A percentile compares a stretch with the other conserved stretches of the same genome.
Evolutionary conservation across 169 alveolate species (phyloP).

Genomic region (Nephromyces sp.): DNA sequence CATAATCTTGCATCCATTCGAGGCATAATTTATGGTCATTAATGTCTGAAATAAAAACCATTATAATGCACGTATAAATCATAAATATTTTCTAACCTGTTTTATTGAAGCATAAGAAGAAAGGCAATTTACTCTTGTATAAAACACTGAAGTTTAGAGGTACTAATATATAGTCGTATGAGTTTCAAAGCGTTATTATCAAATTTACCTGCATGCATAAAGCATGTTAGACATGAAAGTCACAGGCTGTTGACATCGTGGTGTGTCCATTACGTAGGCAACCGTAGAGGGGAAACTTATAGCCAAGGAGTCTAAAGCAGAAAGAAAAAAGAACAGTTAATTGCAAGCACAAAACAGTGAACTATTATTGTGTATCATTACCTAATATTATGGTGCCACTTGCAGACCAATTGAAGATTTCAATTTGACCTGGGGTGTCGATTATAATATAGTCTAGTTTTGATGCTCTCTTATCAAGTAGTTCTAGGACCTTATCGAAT

Average conservation of each 20-base stretch:
- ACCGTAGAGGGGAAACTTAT: slow-evolving; percentile 82
- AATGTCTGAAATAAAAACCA: too few species aligned
- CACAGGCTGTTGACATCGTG: slow-evolving; percentile 86
- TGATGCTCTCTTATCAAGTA: slow-evolving; percentile 66
- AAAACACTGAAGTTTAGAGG: slow-evolving; percentile 61
- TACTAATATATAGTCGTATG: background rate
- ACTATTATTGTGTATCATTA: background rate
- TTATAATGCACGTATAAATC: too few species aligned
- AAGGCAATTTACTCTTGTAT: slow-evolving; percentile 88
- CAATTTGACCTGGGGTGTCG: slow-evolving; percentile 98
- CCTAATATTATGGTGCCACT: slow-evolving; percentile 85
- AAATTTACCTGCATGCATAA: slow-evolving; percentile 71
- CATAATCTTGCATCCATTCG: slow-evolving; percentile 28
- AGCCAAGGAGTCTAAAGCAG: slow-evolving; percentile 82
- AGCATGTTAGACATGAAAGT: slow-evolving; percentile 97
- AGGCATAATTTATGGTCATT: slow-evolving; percentile 4
- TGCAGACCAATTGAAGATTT: slow-evolving; percentile 97
- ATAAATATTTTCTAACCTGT: slow-evolving; percentile 46
- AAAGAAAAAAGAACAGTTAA: background rate
- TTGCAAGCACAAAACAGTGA: background rate
- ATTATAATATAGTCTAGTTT: slow-evolving; percentile 81
- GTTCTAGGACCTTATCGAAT: slow-evolving; percentile 18
- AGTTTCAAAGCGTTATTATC: background rate
- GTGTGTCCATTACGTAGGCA: slow-evolving; percentile 83
- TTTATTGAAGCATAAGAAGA: slow-evolving; percentile 84